phyloP scores from a whole-genome alignment of 768 basidiomycete species.

The Trametes sanguinea region DNA sequence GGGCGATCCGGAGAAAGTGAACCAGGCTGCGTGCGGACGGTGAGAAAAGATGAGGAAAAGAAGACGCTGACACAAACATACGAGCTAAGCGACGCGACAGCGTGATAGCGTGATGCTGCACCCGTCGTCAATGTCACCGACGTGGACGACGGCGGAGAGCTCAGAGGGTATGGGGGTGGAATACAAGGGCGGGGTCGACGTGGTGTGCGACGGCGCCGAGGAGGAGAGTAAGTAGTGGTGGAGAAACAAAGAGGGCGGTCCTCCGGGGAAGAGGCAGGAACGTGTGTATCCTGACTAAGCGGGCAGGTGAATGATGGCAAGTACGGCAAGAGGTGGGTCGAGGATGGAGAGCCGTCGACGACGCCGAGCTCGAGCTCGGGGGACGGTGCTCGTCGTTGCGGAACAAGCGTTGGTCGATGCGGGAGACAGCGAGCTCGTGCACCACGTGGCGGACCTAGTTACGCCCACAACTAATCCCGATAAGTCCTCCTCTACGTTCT shows the following conservation, averaged over 20 bases:
- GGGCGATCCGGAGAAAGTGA: constrained; percentile 16
- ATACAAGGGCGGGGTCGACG: constrained; percentile 2
- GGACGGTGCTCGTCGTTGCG: constrained; percentile 10
- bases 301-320: constrained; percentile 4
- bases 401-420: constrained; percentile 14
- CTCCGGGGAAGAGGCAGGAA: constrained; percentile 11
- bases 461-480: constrained; percentile 13
- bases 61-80: constrained; percentile 21
- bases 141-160: not conserved
- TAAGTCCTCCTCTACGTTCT: not conserved
- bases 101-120: constrained; percentile 18
- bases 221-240: not conserved
- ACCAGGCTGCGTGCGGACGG: constrained; percentile 17
- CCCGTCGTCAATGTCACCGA: constrained; percentile 3
- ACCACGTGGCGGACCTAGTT: constrained; percentile 22
- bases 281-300: constrained; percentile 20
- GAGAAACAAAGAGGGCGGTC: constrained; percentile 17
- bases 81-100: constrained; percentile 16
- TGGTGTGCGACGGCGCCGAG: constrained; percentile 6
- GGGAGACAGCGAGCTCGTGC: constrained; percentile 11
- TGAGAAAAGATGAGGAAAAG: constrained; percentile 23
- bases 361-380: not conserved
- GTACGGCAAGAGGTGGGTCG: not conserved
- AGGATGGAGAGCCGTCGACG: not conserved
- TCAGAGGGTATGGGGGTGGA: not conserved